phyloP scores from a whole-genome alignment of 306 rosid genomes.

The Begonia fuchsioides region DNA sequence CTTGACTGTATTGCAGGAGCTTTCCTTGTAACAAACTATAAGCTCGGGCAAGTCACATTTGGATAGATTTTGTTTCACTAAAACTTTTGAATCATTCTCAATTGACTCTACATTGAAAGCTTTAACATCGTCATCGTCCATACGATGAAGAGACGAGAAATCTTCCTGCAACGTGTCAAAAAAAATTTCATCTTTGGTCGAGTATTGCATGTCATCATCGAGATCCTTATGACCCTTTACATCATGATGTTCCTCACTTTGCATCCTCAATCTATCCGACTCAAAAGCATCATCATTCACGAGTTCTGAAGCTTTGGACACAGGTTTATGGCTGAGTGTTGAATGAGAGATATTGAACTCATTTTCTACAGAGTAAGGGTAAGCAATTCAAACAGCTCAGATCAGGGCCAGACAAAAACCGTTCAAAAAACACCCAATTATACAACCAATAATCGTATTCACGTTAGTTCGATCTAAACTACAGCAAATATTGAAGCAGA shows the following conservation, averaged over 20 bases:
- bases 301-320: slow-evolving; percentile 32
- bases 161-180: not conserved
- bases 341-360: slow-evolving; percentile 34
- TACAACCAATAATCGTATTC: no score
- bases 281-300: slow-evolving; percentile 16
- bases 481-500: no score
- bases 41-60: slow-evolving; percentile 52
- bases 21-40: slow-evolving; percentile 44
- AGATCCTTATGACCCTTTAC: slow-evolving; percentile 19
- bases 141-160: not conserved
- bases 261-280: slow-evolving; percentile 19
- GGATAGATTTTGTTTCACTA: slow-evolving; percentile 33
- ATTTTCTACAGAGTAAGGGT: slow-evolving; percentile 41
- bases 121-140: slow-evolving; percentile 2
- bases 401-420: not conserved
- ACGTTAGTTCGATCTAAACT: not conserved
- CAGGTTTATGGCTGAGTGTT: slow-evolving; percentile 18
- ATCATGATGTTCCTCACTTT: slow-evolving; percentile 20
- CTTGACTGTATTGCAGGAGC: slow-evolving; percentile 38
- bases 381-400: not conserved
- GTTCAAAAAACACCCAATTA: no score
- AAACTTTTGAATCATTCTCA: slow-evolving; percentile 21
- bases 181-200: slow-evolving; percentile 1
- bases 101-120: slow-evolving; percentile 18
- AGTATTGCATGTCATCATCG: not conserved